Conservation (phyloP, 495 filamentous ascomycete species). For the Aeminium ludgeri region DNA sequence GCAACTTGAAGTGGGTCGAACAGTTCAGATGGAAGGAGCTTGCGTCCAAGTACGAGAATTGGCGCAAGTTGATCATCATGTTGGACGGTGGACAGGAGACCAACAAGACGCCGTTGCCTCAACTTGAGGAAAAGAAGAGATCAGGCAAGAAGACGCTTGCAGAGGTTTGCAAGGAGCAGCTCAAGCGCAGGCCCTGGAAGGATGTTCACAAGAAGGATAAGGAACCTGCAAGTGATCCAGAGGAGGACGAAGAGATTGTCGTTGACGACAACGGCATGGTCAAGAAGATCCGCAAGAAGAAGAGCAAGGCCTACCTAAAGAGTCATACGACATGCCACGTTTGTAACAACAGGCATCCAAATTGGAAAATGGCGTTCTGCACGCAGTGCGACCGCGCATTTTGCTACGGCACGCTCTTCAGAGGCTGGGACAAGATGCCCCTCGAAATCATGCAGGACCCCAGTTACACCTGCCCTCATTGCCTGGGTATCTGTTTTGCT, state of each 20-base stretch:
- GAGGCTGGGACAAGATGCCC: constrained; percentile 77
- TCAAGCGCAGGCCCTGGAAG: constrained; percentile 51
- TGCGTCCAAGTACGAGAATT: constrained; percentile 58
- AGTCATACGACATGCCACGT: constrained; percentile 53
- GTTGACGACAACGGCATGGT: constrained; percentile 28
- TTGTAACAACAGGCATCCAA: constrained; percentile 53
- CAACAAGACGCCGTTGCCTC: constrained; percentile 42
- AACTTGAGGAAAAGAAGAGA: constrained; percentile 45
- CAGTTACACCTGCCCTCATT: constrained; percentile 77
- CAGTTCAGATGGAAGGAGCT: constrained; percentile 76
- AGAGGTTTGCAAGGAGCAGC: constrained; percentile 76
- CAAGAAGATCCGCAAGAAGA: constrained; percentile 34
- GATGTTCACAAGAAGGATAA: constrained; percentile 33
- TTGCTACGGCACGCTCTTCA: constrained; percentile 76
- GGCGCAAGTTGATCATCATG: constrained; percentile 57
- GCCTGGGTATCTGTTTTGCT: constrained; percentile 68
- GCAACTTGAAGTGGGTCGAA: constrained; percentile 74
- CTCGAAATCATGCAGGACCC: constrained; percentile 58
- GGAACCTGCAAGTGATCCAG: constrained; percentile 20
- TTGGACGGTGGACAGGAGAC: constrained; percentile 42
- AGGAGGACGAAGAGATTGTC: constrained; percentile 24
- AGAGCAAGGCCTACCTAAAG: constrained; percentile 29
- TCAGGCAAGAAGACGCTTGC: constrained; percentile 60
- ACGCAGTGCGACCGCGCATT: constrained; percentile 55
- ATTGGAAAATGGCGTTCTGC: constrained; percentile 69